Conservation (phyloP, 2,329 filamentous ascomycete species). For the Aspergillus felis region DNA sequence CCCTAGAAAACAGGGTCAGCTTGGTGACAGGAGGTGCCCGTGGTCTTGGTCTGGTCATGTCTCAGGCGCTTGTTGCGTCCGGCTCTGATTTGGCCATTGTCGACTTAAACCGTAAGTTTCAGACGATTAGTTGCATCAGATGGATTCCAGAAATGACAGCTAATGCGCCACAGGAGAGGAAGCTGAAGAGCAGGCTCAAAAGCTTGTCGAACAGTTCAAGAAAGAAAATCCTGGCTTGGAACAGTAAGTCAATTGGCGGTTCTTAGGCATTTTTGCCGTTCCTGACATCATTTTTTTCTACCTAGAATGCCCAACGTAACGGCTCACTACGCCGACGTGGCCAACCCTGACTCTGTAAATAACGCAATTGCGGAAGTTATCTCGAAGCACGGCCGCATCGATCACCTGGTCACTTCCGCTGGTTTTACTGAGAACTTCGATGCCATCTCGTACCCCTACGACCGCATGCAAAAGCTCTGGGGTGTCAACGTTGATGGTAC, state of each 20-base stretch:
- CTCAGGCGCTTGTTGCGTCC: conserved; percentile 81
- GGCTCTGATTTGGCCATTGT: conserved; percentile 89
- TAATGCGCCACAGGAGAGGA: conserved; percentile 64
- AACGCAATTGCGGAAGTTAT: conserved; percentile 68
- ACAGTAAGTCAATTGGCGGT: conserved; percentile 45
- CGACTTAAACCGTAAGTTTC: conserved; percentile 78
- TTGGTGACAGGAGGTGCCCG: conserved; percentile 88
- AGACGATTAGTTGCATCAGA: background rate
- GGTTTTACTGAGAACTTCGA: conserved; percentile 96
- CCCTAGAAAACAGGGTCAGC: conserved; percentile 75
- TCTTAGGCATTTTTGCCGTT: background rate
- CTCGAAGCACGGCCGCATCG: conserved; percentile 71
- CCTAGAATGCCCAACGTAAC: conserved; percentile 73
- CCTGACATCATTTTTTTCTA: background rate
- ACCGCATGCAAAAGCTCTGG: conserved; percentile 91
- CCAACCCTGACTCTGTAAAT: conserved; percentile 73
- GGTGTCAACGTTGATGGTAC: conserved; percentile 90
- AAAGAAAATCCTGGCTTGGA: conserved; percentile 73
- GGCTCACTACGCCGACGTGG: conserved; percentile 85
- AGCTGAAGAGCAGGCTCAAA: conserved; percentile 70
- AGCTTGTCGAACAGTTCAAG: conserved; percentile 70
- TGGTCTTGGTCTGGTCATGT: conserved; percentile 88
- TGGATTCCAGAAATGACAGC: background rate
- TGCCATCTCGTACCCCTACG: conserved; percentile 83
- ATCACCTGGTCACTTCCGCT: conserved; percentile 91